Conservation (phyloP, 139 green algal species). For the Micromonas commoda region DNA sequence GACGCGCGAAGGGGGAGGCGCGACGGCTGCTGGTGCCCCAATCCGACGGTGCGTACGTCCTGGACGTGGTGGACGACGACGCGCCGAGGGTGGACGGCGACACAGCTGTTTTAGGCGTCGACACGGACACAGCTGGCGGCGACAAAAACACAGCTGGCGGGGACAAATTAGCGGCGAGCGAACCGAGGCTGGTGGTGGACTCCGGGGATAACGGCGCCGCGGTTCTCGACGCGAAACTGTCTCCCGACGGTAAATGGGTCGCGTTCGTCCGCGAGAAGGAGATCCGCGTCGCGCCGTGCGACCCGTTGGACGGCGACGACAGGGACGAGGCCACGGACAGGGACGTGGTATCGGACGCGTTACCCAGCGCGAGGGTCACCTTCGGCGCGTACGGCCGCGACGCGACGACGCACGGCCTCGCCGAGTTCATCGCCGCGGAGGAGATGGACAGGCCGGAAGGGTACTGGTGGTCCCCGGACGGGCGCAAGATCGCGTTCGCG, state of each 20-base stretch:
- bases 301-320: not conserved
- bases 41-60: constrained; percentile 31
- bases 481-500: constrained; percentile 34
- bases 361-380: not conserved
- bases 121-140: no score
- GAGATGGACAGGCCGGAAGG: constrained; percentile 44
- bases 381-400: not conserved
- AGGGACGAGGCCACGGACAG: no score
- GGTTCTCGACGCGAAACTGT: constrained; percentile 42
- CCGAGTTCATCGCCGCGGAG: constrained; percentile 49
- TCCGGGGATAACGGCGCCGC: constrained; percentile 1
- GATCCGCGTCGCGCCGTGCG: constrained; percentile 33
- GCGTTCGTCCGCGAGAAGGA: constrained; percentile 42
- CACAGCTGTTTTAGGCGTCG: constrained; percentile 17
- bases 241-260: constrained; percentile 37
- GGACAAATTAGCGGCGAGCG: no score
- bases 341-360: no score
- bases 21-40: constrained; percentile 34
- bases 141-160: no score
- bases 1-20: not conserved
- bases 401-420: constrained; percentile 35
- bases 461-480: constrained; percentile 44
- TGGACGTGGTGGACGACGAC: not conserved
- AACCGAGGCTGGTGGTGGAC: constrained; percentile 32
- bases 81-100: not conserved